Base-by-base conservation (phyloP, 768 basidiomycete genomes). In the Agrocybe praecox region DNA sequence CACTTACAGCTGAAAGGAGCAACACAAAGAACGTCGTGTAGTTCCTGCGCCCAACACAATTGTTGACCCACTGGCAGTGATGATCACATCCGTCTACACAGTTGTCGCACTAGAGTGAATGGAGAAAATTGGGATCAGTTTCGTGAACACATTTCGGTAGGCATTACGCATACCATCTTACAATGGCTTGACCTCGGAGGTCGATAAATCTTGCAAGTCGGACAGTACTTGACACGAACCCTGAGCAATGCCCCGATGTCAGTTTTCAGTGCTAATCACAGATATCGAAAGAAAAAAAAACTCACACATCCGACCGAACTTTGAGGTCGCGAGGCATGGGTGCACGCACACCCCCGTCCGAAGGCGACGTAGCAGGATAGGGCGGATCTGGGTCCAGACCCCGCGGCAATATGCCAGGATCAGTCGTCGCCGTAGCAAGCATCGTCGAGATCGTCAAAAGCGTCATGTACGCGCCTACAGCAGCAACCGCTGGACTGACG, bases 11-110 rank as follows among this genome's bases (percentile, higher is more conserved):
- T 33, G 85, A 83, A 40, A 88, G 69, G n/a, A 99, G 78, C 62
- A 96, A 85, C 0, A 83, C 85, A 59, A 96, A 87, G 74, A 99
- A 99, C n/a, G 87, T 81, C 17, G 93, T 90, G 69, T 99, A 98
- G 69, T 98, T 98, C 45, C 95, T 87, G 40, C 93, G 84, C 7
- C 97, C 97, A 40, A 99, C 83, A 69, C 97, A 98, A 68, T 94
- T 97, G 70, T 98, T 97, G 18, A 99, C 85, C 90, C 89, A 91
- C 67, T 88, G 88, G 60, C 89, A 92, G 67, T 94, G 93, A 67
- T 96, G 92, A 69, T 96, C 95, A 62, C 96, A 98, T 10, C 89
- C 88, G 62, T 98, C 96, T 15, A 98, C 94, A 67, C 96, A 99
- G 68, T 98, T 98, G 64, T 97, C 94, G 68, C 96, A 99, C 90